phyloP scores from a whole-genome alignment of 139 green algal genomes.

The Ulvella scutata region DNA sequence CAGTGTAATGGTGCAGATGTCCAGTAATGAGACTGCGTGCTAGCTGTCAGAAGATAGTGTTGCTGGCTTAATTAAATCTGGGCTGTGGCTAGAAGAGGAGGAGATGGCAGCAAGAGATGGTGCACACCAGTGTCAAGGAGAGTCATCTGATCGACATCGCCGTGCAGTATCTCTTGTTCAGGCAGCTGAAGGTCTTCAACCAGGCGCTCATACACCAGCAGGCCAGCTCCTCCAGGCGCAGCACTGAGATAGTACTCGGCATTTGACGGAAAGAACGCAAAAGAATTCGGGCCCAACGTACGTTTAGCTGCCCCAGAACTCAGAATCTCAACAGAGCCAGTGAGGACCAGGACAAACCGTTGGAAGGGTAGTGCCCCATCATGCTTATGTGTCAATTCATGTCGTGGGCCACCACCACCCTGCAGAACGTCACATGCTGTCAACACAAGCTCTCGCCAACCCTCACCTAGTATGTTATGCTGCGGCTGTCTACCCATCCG shows the following conservation, averaged over 20 bases:
- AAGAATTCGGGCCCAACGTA: conserved; percentile 40
- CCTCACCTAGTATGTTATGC: background rate
- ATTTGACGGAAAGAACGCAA: conserved; percentile 58
- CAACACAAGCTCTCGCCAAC: background rate
- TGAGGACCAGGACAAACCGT: conserved; percentile 68
- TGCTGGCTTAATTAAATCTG: too few relatives aligned
- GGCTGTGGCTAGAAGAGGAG: too few relatives aligned
- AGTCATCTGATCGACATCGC: conserved; percentile 37
- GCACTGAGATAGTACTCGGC: background rate
- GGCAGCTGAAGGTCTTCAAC: conserved; percentile 8
- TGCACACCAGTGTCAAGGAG: conserved; percentile 19
- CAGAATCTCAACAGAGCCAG: conserved; percentile 31
- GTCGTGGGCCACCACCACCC: too few relatives aligned
- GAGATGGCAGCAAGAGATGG: too few relatives aligned
- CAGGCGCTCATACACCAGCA: conserved; percentile 58
- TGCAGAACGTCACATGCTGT: conserved; percentile 1
- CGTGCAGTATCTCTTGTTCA: conserved; percentile 30
- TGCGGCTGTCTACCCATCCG: background rate
- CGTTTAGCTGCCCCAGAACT: conserved; percentile 4
- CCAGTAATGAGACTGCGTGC: too few relatives aligned
- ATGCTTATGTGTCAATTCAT: background rate
- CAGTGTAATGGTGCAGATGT: too few relatives aligned
- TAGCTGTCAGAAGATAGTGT: too few relatives aligned
- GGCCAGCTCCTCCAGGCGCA: conserved; percentile 20
- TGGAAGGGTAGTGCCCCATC: background rate